Percentiles rank a stretch among this genome's conserved stretches.
These are phyloP conservation scores for Colletotrichum tropicale DNA, from an alignment of 2,329 filamentous ascomycete genomes.

Conservation along the genomic window DNA sequence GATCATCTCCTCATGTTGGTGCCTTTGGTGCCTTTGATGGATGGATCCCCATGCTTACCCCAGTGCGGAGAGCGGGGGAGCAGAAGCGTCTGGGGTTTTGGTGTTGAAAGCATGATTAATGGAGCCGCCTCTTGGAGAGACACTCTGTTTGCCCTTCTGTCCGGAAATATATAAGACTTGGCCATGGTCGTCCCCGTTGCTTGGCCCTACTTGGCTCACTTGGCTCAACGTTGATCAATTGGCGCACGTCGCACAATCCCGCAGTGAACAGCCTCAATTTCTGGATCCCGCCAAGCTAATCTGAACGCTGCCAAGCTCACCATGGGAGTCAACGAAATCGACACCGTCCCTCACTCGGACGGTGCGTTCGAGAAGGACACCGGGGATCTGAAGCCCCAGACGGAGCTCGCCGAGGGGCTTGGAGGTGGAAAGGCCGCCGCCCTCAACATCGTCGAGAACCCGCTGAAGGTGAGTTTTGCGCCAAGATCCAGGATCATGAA, in stretches of 20 bases:
- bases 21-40: not conserved
- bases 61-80: not conserved
- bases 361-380: not conserved
- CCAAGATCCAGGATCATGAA: not conserved
- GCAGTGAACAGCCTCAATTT: not conserved
- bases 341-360: not conserved
- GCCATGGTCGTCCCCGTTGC: not conserved
- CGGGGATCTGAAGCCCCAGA: not conserved
- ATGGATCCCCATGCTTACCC: not conserved
- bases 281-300: not conserved
- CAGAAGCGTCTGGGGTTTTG: not conserved
- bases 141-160: not conserved
- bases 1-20: not conserved
- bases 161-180: not conserved
- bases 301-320: not conserved
- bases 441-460: slow-evolving; percentile 36
- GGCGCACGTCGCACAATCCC: not conserved
- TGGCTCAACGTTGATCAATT: not conserved
- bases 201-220: not conserved
- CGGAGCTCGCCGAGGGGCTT: not conserved
- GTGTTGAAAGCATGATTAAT: not conserved
- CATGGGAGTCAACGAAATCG: not conserved
- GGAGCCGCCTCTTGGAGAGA: not conserved
- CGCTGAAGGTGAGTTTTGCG: slow-evolving; percentile 28
- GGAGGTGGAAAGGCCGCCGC: slow-evolving; percentile 28